Evolutionary conservation across 2,329 filamentous ascomycete species (phyloP).

Genomic region (Hysterium pulicare): DNA sequence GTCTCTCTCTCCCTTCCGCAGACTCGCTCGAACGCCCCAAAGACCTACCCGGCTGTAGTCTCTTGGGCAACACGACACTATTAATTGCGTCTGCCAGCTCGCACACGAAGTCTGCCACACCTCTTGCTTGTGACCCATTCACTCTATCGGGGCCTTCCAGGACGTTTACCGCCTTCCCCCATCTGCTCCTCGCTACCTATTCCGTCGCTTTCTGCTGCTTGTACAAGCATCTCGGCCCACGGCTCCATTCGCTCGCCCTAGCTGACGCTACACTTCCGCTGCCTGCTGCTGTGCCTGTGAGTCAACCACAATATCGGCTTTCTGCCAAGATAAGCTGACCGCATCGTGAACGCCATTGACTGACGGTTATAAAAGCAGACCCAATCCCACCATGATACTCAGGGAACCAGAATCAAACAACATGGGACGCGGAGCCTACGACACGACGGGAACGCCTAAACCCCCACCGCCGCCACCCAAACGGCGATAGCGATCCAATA

Average conservation of each 20-base stretch:
- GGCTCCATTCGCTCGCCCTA: not conserved
- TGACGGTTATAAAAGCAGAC: conserved; percentile 29
- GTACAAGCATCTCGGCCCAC: not conserved
- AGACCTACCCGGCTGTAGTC: conserved; percentile 28
- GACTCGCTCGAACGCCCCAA: conserved; percentile 7
- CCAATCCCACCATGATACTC: conserved; percentile 38
- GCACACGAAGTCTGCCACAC: not conserved
- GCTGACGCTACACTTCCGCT: conserved; percentile 2
- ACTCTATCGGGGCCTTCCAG: no score
- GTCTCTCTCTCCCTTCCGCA: conserved; percentile 15
- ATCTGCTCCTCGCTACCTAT: not conserved
- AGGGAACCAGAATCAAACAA: conserved; percentile 41
- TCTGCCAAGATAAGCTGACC: conserved; percentile 5
- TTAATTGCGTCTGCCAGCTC: conserved; percentile 1
- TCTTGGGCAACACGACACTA: conserved; percentile 2
- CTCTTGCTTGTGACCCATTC: no score
- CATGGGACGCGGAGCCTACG: conserved; percentile 50
- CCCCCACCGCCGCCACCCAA: conserved; percentile 42
- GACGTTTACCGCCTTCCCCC: not conserved
- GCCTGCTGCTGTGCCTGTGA: conserved; percentile 12
- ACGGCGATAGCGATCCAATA: conserved; percentile 26
- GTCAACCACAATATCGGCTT: conserved; percentile 16
- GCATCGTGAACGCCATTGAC: conserved; percentile 16
- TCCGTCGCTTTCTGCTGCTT: not conserved
- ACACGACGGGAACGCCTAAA: conserved; percentile 49